Base-by-base conservation (phyloP, 306 rosid species). In the Dryas alaskensis region DNA sequence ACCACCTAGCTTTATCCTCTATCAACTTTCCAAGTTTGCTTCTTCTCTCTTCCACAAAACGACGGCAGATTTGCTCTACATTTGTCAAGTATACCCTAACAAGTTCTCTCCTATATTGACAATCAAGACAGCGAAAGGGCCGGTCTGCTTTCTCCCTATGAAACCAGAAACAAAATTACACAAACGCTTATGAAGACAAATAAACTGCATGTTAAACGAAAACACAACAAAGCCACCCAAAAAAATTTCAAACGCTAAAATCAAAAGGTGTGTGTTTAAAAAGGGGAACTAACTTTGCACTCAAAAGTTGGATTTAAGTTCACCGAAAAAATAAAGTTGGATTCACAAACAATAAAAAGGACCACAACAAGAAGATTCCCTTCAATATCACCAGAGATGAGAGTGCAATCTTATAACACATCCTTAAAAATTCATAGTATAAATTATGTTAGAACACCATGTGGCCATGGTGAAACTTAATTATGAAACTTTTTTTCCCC, bases 91-190 rank as follows among this genome's bases (percentile, higher is more conserved):
- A 92, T 61, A 95, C 99, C 86, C 98, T 90, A 86, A 92, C 97
- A 86, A 95, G 99, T 82, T 95, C 99, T 84, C 97, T 90, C 89
- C 99, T 90, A 85, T 95, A 95, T 76, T 92, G 96, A 83, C 91
- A 88, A 82, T 95, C 98, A 76, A 95, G 99, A 80, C 98, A 95
- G 71, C 98, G 98, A 77, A 95, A 95, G 50, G 98, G 98, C 78
- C 96, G 89, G 70, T 92, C 96, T 70, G 93, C 89, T 82, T 83
- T 92, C 90, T 95, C 99, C 90, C 99, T 93, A 77, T 72, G 81
- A 79, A 58, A 82, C 7, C 83, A 87, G 76, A 83, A 78, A 53
- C 61, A 77, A 79, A 58, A 60, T 16, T 74, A 78, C 10, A 22
- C 7, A 66, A 61, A 57, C 61, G 16, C 62, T 80, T 67, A 86